phyloP scores from a whole-genome alignment of 2,329 filamentous ascomycete genomes.

The Ophiosphaerella narmari region DNA sequence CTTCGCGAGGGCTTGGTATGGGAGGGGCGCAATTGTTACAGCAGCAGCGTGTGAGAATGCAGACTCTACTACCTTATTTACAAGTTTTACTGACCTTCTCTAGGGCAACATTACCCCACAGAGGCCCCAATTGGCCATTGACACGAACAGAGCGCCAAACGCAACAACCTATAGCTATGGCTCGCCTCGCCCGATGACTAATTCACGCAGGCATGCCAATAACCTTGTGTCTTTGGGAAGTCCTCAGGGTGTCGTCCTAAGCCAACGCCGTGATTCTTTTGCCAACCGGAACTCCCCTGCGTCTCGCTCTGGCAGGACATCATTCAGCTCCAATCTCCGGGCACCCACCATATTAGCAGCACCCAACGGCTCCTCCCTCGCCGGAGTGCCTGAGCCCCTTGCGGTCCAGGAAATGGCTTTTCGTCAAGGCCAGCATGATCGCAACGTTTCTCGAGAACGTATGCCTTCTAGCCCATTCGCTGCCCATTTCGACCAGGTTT shows the following conservation, averaged over 20 bases:
- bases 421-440: slow-evolving; percentile 27
- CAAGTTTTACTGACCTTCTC: neutral
- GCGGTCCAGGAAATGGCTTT: slow-evolving; percentile 32
- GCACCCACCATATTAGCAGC: slow-evolving; percentile 3
- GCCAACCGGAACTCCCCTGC: slow-evolving; percentile 2
- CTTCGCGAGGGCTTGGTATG: slow-evolving; percentile 4
- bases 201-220: neutral
- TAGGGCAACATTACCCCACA: slow-evolving; percentile 6
- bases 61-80: neutral
- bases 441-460: slow-evolving; percentile 4
- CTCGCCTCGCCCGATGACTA: slow-evolving; percentile 8
- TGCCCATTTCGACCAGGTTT: slow-evolving; percentile 18
- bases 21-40: neutral
- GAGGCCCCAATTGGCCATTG: slow-evolving; percentile 3
- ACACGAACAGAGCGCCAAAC: neutral
- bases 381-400: slow-evolving; percentile 20
- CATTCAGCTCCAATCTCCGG: slow-evolving; percentile 5
- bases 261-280: slow-evolving; percentile 5
- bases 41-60: slow-evolving; percentile 15
- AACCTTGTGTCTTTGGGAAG: neutral
- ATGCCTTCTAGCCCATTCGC: slow-evolving; percentile 24
- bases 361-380: slow-evolving; percentile 8
- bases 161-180: slow-evolving; percentile 1
- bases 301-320: slow-evolving; percentile 4
- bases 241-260: neutral